Evolutionary conservation across 176 grass and related monocot species (phyloP), one percentile per base, ranked within the genome.

Genomic region (Luzula sylvatica): DNA sequence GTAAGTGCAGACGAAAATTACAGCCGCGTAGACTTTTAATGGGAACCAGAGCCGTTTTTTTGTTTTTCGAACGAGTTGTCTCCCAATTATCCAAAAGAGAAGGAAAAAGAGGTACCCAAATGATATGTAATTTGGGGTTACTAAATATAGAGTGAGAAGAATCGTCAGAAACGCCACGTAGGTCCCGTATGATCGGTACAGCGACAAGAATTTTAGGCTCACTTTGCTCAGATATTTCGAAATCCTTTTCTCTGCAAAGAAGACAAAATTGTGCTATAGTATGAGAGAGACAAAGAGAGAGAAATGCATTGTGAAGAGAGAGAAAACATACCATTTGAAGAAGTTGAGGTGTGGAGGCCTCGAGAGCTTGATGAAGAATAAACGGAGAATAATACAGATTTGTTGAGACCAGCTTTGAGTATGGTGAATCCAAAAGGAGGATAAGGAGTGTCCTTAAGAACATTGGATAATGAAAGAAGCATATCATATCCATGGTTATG

Each of bases 81-180:
- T 85, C 72, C 90, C 90, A 56, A 95, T 85, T 58, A 95, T 95
- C 90, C 90, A 95, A 76, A 82, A 72, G 48, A 95, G 80, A 72
- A 95, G 90, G 80, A 88, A 95, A 57, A 88, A 88, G 61, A 95
- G 80, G 74, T 88, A 95, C 38, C 90, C 90, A 73, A 88, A 95
- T 65, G 90, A 88, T 74, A 95, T 73, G 78, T 95, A 95, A 69
- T 95, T 95, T 48, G 90, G 90, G 53, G 80, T 88, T 57, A 95
- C 90, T 62, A 95, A 52, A 67, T 86, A 95, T 42, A 95, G 58
- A 72, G 90, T 95, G 46, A 78, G 72, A 69, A 95, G 80, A 73
- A 95, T 95, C 49, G 90, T 95, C 43, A 95, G 47, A 72, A 95
- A 95, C 66, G 80, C 90, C 53, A 95, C 90, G 70, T 95, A 85